These are phyloP conservation scores for Aspergillus sergii DNA, from an alignment of 2,329 filamentous ascomycete species.

Conservation along the genomic window DNA sequence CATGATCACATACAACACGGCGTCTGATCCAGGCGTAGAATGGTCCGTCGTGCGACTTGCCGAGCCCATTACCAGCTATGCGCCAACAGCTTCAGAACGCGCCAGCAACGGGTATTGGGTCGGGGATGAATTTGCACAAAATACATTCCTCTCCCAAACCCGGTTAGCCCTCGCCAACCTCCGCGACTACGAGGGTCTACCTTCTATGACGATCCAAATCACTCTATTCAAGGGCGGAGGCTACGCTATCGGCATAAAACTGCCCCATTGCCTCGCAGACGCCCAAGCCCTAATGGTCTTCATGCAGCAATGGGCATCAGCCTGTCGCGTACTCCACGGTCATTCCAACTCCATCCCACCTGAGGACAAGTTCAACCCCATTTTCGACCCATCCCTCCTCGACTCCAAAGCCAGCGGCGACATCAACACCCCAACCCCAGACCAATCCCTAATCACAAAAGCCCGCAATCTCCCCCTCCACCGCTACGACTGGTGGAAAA, in stretches of 20 bases:
- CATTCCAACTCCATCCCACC: rapidly evolving
- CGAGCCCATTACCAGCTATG: background rate
- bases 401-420: background rate
- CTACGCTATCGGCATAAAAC: background rate
- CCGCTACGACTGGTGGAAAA: background rate
- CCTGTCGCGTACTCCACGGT: background rate
- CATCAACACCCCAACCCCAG: background rate
- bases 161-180: background rate
- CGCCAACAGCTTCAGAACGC: background rate
- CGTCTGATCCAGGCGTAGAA: background rate
- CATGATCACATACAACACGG: background rate
- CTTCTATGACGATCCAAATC: background rate
- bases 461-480: background rate
- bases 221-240: background rate
- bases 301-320: background rate
- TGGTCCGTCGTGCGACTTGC: background rate
- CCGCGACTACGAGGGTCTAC: background rate
- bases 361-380: background rate
- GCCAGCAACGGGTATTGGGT: background rate
- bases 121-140: background rate
- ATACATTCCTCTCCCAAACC: background rate
- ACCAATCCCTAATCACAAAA: background rate
- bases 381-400: background rate
- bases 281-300: background rate
- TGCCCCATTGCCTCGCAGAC: background rate